Conservation (phyloP, 371 early-diverging fungal species). For the Mucor piriformis region DNA sequence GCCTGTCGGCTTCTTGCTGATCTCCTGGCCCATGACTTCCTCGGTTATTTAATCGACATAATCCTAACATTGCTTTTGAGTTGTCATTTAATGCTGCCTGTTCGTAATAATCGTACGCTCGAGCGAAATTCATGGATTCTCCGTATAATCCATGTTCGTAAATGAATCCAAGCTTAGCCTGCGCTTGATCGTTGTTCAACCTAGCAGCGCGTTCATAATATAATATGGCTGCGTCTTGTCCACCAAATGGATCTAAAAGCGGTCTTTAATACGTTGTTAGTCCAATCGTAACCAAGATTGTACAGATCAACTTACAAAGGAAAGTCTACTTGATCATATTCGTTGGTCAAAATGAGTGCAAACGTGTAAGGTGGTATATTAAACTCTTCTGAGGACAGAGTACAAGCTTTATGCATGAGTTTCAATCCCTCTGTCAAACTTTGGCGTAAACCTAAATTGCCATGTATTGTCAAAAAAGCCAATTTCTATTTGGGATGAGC, state of each 20-base stretch:
- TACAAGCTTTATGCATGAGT: conserved; percentile 18
- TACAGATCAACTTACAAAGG: conserved; percentile 11
- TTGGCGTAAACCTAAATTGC: conserved; percentile 14
- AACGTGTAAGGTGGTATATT: conserved; percentile 19
- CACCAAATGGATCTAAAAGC: conserved; percentile 23
- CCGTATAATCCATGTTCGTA: conserved; percentile 36
- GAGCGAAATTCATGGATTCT: conserved; percentile 31
- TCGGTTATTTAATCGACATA: conserved; percentile 36
- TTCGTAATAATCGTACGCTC: conserved; percentile 32
- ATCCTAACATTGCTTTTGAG: conserved; percentile 38
- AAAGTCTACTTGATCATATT: conserved; percentile 16
- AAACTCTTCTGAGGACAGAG: conserved; percentile 10
- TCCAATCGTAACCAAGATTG: background rate
- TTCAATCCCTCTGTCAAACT: conserved; percentile 11
- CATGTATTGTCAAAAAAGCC: conserved; percentile 17
- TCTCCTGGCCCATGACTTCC: conserved; percentile 41
- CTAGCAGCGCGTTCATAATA: conserved; percentile 36
- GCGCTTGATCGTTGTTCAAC: conserved; percentile 29
- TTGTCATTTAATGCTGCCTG: conserved; percentile 25
- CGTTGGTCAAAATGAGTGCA: conserved; percentile 17
- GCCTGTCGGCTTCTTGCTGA: conserved; percentile 17
- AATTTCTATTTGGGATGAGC: conserved; percentile 15
- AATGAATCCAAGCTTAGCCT: conserved; percentile 27
- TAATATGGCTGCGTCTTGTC: conserved; percentile 23
- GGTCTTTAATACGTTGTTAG: background rate